These are phyloP conservation scores for Penicillium silybi DNA, from an alignment of 495 filamentous ascomycete species.

Conservation along the genomic window DNA sequence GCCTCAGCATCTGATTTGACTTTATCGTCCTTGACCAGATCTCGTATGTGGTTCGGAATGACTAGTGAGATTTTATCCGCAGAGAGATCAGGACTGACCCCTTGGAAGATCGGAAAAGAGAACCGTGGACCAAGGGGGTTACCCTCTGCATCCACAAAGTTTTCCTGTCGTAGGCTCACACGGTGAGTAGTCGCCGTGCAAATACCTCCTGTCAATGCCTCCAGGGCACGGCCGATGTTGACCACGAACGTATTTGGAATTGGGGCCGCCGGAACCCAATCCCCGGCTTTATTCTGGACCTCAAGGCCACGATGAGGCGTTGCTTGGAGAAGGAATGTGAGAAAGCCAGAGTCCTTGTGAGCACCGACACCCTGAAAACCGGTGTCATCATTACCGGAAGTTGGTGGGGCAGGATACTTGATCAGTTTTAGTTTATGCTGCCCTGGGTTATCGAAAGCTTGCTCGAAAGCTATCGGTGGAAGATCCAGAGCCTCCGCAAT, in stretches of 20 bases:
- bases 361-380: constrained; percentile 69
- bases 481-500: constrained; percentile 87
- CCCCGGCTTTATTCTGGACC: constrained; percentile 77
- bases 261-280: constrained; percentile 66
- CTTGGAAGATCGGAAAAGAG: constrained; percentile 90
- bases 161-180: constrained; percentile 45
- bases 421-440: constrained; percentile 91
- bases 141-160: constrained; percentile 29
- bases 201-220: constrained; percentile 85
- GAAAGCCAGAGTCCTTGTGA: constrained; percentile 91
- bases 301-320: constrained; percentile 77
- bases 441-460: constrained; percentile 69
- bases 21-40: constrained; percentile 35
- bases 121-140: constrained; percentile 61
- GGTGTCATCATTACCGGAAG: constrained; percentile 6
- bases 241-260: constrained; percentile 64
- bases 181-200: constrained; percentile 85
- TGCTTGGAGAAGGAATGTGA: constrained; percentile 82
- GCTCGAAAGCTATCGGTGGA: constrained; percentile 64
- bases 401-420: constrained; percentile 68
- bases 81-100: constrained; percentile 69
- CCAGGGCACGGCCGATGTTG: constrained; percentile 88
- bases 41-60: constrained; percentile 64
- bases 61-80: constrained; percentile 69
- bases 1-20: constrained; percentile 43